phyloP scores from a whole-genome alignment of 2,329 filamentous ascomycete genomes.

The Sclerotiophoma versabilis region DNA sequence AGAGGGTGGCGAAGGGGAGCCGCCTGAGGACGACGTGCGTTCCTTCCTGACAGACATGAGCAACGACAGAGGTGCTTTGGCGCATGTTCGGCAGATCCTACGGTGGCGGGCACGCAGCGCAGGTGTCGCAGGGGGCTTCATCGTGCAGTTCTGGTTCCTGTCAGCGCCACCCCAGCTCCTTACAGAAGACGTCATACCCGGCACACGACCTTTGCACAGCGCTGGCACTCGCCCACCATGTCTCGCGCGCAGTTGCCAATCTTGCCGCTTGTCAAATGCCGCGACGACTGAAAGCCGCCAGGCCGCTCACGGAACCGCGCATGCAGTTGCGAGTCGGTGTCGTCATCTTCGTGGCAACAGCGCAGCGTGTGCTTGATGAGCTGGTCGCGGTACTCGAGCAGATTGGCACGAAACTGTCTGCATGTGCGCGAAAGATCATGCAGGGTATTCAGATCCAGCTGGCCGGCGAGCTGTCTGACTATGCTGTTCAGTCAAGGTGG shows the following conservation, averaged over 20 bases:
- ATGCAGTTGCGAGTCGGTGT: slow-evolving; percentile 58
- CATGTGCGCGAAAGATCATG: slow-evolving; percentile 84
- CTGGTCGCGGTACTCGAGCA: slow-evolving; percentile 78
- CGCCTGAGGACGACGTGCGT: slow-evolving; percentile 26
- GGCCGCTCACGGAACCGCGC: slow-evolving; percentile 46
- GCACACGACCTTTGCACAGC: slow-evolving; percentile 79
- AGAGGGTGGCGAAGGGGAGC: slow-evolving; percentile 29
- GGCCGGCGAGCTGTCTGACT: slow-evolving; percentile 74
- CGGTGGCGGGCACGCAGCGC: slow-evolving; percentile 78
- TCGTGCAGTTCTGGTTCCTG: slow-evolving; percentile 77
- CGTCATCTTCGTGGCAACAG: slow-evolving; percentile 73
- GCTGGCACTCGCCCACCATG: slow-evolving; percentile 82
- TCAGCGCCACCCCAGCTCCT: slow-evolving; percentile 21
- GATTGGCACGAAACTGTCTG: slow-evolving; percentile 76
- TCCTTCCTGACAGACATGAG: slow-evolving; percentile 49
- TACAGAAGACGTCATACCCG: slow-evolving; percentile 64
- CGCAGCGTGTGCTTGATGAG: slow-evolving; percentile 78
- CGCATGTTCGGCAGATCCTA: slow-evolving; percentile 78
- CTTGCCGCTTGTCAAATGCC: slow-evolving; percentile 66
- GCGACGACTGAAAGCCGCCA: slow-evolving; percentile 16
- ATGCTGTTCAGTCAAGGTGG: slow-evolving; percentile 63
- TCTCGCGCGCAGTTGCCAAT: slow-evolving; percentile 83
- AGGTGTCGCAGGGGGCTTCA: slow-evolving; percentile 76
- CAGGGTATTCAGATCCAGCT: slow-evolving; percentile 86
- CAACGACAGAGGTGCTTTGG: slow-evolving; percentile 70